Percentiles rank a stretch among this genome's conserved stretches.
Evolutionary conservation across 192 early-diverging fungal species (phyloP).

Genomic region (Coemansia sp.): DNA sequence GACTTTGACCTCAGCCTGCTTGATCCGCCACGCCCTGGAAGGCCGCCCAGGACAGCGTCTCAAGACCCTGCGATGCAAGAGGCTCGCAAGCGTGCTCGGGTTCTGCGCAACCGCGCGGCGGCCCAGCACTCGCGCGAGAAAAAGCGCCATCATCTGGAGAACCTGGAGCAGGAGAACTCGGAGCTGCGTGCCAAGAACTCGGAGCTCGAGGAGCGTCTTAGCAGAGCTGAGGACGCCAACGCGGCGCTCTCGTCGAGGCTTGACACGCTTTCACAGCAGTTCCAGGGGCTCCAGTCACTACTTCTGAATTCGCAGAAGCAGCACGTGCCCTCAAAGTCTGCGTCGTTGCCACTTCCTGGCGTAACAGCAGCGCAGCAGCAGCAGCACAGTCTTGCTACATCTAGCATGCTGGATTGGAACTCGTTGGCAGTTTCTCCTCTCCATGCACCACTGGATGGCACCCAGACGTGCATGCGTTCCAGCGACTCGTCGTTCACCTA

Average conservation of each 20-base stretch:
- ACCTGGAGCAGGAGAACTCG: slow-evolving; percentile 76
- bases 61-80: slow-evolving; percentile 54
- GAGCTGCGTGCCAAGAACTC: slow-evolving; percentile 54
- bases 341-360: not conserved
- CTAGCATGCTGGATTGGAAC: slow-evolving; percentile 32
- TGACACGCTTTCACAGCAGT: slow-evolving; percentile 41
- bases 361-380: not conserved
- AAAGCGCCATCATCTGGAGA: slow-evolving; percentile 80
- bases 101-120: slow-evolving; percentile 90
- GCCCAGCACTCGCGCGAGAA: slow-evolving; percentile 85
- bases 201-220: slow-evolving; percentile 45
- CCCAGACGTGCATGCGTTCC: slow-evolving; percentile 12
- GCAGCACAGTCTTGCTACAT: slow-evolving; percentile 8
- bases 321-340: not conserved
- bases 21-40: slow-evolving; percentile 45
- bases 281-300: slow-evolving; percentile 44
- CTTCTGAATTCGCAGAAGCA: slow-evolving; percentile 33
- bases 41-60: slow-evolving; percentile 35
- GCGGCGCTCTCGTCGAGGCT: slow-evolving; percentile 32
- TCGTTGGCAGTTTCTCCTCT: slow-evolving; percentile 31
- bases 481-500: slow-evolving; percentile 19
- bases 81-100: slow-evolving; percentile 62
- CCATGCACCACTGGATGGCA: slow-evolving; percentile 17
- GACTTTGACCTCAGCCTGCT: slow-evolving; percentile 46
- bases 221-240: slow-evolving; percentile 39